Base-by-base conservation (phyloP, 192 early-diverging fungal genomes). In the Dispira simplex region DNA sequence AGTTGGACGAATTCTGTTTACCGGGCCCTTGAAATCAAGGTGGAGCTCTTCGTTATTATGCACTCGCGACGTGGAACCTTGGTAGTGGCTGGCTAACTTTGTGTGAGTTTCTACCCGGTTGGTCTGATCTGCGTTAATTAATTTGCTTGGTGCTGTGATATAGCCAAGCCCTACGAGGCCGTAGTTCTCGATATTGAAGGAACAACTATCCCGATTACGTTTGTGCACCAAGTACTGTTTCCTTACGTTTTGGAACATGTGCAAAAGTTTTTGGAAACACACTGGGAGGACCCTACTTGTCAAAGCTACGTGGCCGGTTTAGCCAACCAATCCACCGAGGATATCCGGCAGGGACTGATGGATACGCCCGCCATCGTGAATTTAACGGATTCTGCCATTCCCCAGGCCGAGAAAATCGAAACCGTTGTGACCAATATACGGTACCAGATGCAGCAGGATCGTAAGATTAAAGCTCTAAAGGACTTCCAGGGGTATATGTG, bases 401-500 rank as follows among this genome's bases (percentile, higher is more conserved):
- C 32, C 32, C 1, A 39, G 32, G 32, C 32, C 32, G 6, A 39
- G 21, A 52, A 45, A 28, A 64, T 64, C 12, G 13, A 64, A 13
- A 11, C 45, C 25, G 9, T 91, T n/a, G 77, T 79, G 20, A 70
- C 74, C 28, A 92, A 87, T 63, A 81, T 99, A 54, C 65, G 68
- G 21, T 91, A 85, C 86, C 89, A 91, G 70, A 93, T 99, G 88
- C 66, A 65, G 21, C 69, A 70, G 1, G 92, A 99, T 68, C 82
- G 94, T 46, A 97, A 99, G 72, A 87, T 92, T 46, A 90, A 85
- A 4, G 84, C 95, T 0, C 67, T 98, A 3, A 94, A 95, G 68
- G 77, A 82, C 8, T 85, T 96, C 51, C 91, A 98, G 71, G 92
- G 96, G n/a, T 91, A 85, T 68, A 95, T 99, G 83, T 99, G 96